A percentile compares a stretch with the other conserved stretches of the same genome.
Evolutionary conservation across 441 rosid genomes (phyloP).

Genomic region (Erodium chrysanthum): DNA sequence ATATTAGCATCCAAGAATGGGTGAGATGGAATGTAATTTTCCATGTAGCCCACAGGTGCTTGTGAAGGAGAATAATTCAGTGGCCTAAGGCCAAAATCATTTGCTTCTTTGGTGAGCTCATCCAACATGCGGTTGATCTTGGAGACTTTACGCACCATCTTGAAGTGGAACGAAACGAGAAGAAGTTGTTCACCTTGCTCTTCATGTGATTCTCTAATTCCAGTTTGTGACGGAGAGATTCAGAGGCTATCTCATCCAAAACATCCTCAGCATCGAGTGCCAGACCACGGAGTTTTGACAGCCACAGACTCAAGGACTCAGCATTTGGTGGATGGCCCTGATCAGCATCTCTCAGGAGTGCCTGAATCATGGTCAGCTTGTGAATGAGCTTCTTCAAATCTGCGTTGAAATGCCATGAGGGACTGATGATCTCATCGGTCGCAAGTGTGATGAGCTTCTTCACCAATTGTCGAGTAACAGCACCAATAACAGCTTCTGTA

Average conservation of each 20-base stretch:
- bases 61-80: neutral
- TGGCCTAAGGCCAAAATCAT: neutral
- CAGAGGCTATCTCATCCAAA: neutral
- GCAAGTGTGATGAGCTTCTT: neutral
- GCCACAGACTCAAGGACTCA: constrained; percentile 8
- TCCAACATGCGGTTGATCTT: neutral
- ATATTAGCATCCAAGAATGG: neutral
- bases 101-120: neutral
- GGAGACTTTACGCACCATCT: neutral
- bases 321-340: neutral
- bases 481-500: neutral
- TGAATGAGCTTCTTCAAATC: neutral
- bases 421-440: neutral
- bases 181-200: neutral
- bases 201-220: neutral
- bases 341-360: constrained; percentile 6
- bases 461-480: neutral
- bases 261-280: constrained; percentile 5
- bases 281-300: neutral
- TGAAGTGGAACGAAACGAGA: neutral
- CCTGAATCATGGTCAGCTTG: neutral
- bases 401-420: neutral
- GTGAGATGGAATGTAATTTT: neutral
- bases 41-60: neutral
- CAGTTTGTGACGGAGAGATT: neutral